Base-by-base conservation (phyloP, 345 rosid genomes). In the Salix viminalis region DNA sequence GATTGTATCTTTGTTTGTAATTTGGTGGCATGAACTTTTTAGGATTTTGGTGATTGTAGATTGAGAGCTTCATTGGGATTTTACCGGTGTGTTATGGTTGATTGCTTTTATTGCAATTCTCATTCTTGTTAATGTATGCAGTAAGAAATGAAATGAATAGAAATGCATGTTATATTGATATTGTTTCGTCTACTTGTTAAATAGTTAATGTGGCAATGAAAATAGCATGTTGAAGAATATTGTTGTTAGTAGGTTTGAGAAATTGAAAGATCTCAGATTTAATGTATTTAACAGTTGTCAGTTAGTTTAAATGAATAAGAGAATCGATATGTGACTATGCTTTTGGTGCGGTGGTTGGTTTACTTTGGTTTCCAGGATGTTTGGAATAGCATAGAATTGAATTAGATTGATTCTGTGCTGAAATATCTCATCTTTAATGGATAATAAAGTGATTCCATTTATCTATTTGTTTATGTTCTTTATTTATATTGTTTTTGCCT, bases 31-130 rank as follows among this genome's bases (percentile, higher is more conserved):
- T 74, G 61, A 26, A 26, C 6, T 64, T 41, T 4, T 16, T 32
- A 44, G 30, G 76, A 73, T 73, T 24, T 54, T 73, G 76, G 26
- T 23, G 24, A 46, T 46, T 46, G 15, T 21, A 23, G 76, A 24
- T 73, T 73, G 12, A 61, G 76, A 60, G 23, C 50, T 73, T 61
- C 26, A 65, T 30, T 39, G 34, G 32, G 26, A 13, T 72, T 60
- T 24, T 16, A 36, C 3, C 58, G 34, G 48, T 32, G 69, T 65
- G 42, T 65, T 65, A 2, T 10, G 37, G 42, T 65, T 65, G 19
- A 16, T 34, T 71, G 19, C 62, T 23, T 28, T 70, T 71, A 46
- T 24, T 44, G 46, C 39, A 24, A 67, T 37, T 37, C n/a, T 8
- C 23, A 37, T 46, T 18, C 26, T 32, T 28, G 52, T 19, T 72